Evolutionary conservation across 1,139 yeast species (phyloP).

Genomic region (Blastobotrys elegans): DNA sequence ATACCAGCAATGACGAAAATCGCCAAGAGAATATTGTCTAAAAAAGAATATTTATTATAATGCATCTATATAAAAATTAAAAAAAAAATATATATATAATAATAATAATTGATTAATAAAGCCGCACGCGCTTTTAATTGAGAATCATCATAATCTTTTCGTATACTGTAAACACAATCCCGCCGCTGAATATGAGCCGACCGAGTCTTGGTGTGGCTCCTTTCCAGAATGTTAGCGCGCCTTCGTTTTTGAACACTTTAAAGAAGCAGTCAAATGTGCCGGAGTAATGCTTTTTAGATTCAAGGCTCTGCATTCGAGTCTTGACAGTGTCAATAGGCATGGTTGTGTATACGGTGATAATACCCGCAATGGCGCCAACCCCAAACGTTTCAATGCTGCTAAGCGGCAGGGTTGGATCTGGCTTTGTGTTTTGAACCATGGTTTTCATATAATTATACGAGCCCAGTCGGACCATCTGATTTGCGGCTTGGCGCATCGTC

Average conservation of each 20-base stretch:
- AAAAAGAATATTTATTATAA: background rate
- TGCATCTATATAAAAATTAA: no score
- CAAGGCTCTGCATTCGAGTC: conserved; percentile 95
- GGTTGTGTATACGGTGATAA: conserved; percentile 88
- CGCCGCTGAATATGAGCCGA: conserved; percentile 86
- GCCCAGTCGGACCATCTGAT: conserved; percentile 90
- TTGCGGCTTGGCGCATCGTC: conserved; percentile 91
- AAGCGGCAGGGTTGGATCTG: conserved; percentile 57
- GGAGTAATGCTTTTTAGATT: conserved; percentile 63
- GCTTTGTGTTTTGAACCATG: conserved; percentile 57
- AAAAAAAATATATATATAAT: background rate
- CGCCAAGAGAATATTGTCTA: conserved; percentile 4
- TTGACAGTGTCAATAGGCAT: conserved; percentile 98
- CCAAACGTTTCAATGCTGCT: conserved; percentile 76
- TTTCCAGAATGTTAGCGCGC: conserved; percentile 91
- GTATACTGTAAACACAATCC: conserved; percentile 91
- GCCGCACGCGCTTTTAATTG: conserved; percentile 15
- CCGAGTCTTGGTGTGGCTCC: conserved; percentile 98
- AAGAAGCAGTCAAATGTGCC: conserved; percentile 80
- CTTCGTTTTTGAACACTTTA: conserved; percentile 79
- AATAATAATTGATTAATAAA: background rate
- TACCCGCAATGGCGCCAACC: conserved; percentile 90
- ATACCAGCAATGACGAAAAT: conserved; percentile 5
- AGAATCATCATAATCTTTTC: conserved; percentile 75
- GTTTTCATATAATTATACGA: conserved; percentile 87